phyloP scores from a whole-genome alignment of 495 filamentous ascomycete genomes.

The Neurospora tetrasperma region DNA sequence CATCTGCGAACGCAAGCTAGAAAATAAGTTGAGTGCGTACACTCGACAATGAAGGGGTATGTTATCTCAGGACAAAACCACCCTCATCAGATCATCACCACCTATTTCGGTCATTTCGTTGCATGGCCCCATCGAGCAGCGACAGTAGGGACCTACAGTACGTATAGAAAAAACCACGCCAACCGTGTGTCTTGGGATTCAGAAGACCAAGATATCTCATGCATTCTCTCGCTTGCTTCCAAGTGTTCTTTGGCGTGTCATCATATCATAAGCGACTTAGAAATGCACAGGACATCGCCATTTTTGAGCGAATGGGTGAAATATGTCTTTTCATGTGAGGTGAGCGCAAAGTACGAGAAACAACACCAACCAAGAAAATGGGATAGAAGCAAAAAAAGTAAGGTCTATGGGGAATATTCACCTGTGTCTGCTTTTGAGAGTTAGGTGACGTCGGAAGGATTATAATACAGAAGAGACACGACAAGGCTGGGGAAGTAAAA shows the following conservation, averaged over 20 bases:
- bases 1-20: not conserved
- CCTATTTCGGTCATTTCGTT: not conserved
- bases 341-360: not conserved
- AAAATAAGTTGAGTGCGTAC: not conserved
- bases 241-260: not conserved
- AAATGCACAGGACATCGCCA: not conserved
- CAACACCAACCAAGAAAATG: not conserved
- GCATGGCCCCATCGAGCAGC: not conserved
- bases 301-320: not conserved
- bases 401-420: not conserved
- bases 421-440: not conserved
- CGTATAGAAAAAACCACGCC: not conserved
- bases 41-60: not conserved
- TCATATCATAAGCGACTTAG: not conserved
- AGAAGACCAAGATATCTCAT: not conserved
- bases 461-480: not conserved
- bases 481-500: not conserved
- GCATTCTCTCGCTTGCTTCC: not conserved
- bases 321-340: not conserved
- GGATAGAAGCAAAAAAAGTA: not conserved
- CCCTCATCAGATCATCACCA: not conserved
- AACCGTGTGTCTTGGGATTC: not conserved
- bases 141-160: not conserved
- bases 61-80: not conserved
- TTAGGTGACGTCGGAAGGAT: not conserved